Evolutionary conservation across 768 basidiomycete species (phyloP), one percentile per base, ranked within the genome.

Genomic region (Agaricus sinodeliciosus): DNA sequence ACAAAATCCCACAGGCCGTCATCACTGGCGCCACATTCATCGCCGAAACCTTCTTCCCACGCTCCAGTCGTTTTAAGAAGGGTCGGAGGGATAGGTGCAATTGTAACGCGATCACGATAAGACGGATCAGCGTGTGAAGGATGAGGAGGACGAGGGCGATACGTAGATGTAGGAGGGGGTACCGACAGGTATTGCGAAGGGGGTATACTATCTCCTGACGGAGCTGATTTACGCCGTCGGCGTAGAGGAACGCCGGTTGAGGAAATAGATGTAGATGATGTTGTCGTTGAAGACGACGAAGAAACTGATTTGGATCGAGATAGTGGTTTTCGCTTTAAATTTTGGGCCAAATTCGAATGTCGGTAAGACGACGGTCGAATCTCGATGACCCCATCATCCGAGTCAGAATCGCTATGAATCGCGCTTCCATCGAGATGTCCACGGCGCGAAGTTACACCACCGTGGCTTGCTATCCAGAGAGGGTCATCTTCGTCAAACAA

Each of bases 51-150:
- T 51, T 77, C 75, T n/a, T 67, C 63, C 77, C 78, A 78, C 9
- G 75, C 69, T 1, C 77, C 73, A 9, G 74, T 79, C 15, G 90
- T 90, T 72, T 98, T 99, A 58, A 98, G 76, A 43, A 90, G 78
- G 4, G 96, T 94, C 7, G 81, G 80, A 27, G 78, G 73, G 54
- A 78, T 78, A 11, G 70, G 75, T 15, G 70, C 77, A 57, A 76
- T 78, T 18, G 69, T 76, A 41, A 78, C 75, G 57, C 72, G 66
- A 41, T 52, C 58, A 49, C 57, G 59, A 16, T 63, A 62, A 26
- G 59, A 56, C 3, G 60, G 25, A 5, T 43, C 40, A 35, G 63
- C 61, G 31, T 67, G 66, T 59, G 39, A 65, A 58, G 35, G 68
- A 61, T 9, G 68, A 63, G 46, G 62, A 61, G 60, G 61, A 59